phyloP scores from a whole-genome alignment of 345 rosid genomes.

The Kandelia obovata region DNA sequence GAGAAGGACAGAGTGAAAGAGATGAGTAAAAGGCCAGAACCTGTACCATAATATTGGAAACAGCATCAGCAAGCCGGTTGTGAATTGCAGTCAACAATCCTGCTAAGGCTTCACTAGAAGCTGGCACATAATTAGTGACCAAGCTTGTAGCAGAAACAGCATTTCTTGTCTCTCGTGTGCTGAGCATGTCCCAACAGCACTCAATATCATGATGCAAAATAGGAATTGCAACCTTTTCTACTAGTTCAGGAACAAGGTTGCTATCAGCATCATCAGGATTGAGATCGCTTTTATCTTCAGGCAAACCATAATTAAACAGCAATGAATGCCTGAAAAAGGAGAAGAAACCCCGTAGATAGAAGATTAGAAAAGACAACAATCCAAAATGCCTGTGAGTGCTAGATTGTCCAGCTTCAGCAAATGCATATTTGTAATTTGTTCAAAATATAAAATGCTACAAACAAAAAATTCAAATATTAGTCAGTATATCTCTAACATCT shows the following conservation, averaged over 20 bases:
- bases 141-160: conserved; percentile 83
- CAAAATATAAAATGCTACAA: too few species aligned
- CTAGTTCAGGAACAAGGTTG: conserved; percentile 78
- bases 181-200: conserved; percentile 88
- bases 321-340: conserved; percentile 65
- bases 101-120: conserved; percentile 67
- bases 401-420: background rate
- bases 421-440: too few species aligned
- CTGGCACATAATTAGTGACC: conserved; percentile 69
- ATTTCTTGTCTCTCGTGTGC: conserved; percentile 65
- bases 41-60: conserved; percentile 51
- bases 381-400: background rate
- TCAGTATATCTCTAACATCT: too few species aligned
- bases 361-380: background rate
- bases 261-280: conserved; percentile 73
- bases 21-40: background rate
- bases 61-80: conserved; percentile 73
- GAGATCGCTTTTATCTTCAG: conserved; percentile 61
- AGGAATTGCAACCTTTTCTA: conserved; percentile 86
- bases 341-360: background rate
- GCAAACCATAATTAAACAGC: conserved; percentile 75
- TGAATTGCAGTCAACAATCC: conserved; percentile 57
- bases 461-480: too few species aligned
- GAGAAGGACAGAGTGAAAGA: background rate
- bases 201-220: conserved; percentile 76